A percentile compares a stretch with the other conserved stretches of the same genome.
These are phyloP conservation scores for Cystobasidium pallidum DNA, from an alignment of 1,284 basidiomycete species.

Conservation along the genomic window DNA sequence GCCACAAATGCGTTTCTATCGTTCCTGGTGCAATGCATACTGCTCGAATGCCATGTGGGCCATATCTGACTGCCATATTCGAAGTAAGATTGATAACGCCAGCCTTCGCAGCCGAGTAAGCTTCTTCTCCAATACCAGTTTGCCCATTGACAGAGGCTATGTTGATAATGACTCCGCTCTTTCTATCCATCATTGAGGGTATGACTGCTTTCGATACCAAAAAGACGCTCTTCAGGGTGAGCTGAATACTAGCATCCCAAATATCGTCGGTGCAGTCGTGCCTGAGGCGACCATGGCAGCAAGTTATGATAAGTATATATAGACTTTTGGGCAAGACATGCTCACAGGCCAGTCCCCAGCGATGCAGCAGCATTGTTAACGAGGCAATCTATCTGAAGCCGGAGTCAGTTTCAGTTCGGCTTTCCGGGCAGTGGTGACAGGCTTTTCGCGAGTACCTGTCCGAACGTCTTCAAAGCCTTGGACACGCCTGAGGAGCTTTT, in stretches of 20 bases:
- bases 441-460: background rate
- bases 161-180: conserved; percentile 29
- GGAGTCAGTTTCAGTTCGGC: background rate
- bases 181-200: conserved; percentile 21
- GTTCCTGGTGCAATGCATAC: conserved; percentile 41
- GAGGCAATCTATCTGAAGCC: conserved; percentile 31
- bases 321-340: background rate
- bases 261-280: conserved; percentile 18
- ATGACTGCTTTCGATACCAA: conserved; percentile 34
- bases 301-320: background rate
- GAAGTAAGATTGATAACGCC: conserved; percentile 43
- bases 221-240: conserved; percentile 39
- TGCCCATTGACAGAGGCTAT: conserved; percentile 39
- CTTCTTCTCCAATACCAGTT: conserved; percentile 42
- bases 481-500: background rate
- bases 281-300: background rate
- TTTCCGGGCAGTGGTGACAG: background rate
- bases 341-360: conserved; percentile 34
- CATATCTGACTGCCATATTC: conserved; percentile 40
- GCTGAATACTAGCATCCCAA: conserved; percentile 36
- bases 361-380: conserved; percentile 42
- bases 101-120: conserved; percentile 42
- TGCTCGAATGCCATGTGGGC: conserved; percentile 42
- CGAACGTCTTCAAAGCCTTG: conserved; percentile 10
- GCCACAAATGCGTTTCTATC: conserved; percentile 38